Evolutionary conservation across 2,329 filamentous ascomycete genomes (phyloP).

Genomic region (Fusarium anguioides): DNA sequence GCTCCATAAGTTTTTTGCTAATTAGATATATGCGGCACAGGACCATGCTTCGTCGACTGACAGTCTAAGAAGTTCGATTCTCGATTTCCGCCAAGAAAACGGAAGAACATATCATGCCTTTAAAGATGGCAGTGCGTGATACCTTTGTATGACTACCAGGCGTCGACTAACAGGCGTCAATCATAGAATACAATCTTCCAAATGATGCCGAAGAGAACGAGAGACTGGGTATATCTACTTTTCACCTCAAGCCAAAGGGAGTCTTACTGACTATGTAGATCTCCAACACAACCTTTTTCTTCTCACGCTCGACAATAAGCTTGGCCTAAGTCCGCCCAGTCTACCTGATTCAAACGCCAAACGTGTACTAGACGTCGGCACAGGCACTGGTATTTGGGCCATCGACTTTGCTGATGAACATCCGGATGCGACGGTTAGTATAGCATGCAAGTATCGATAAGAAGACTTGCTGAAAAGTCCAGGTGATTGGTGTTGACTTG

Average conservation of each 20-base stretch:
- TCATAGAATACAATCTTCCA: conserved; percentile 16
- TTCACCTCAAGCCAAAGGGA: accelerated
- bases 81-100: conserved; percentile 14
- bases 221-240: background rate
- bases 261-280: background rate
- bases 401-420: conserved; percentile 25
- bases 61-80: conserved; percentile 20
- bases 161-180: background rate
- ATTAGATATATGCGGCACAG: background rate
- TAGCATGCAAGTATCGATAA: accelerated
- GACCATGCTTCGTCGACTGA: conserved; percentile 17
- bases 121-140: conserved; percentile 12
- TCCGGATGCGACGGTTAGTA: background rate
- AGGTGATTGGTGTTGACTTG: conserved; percentile 23
- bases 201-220: conserved; percentile 19
- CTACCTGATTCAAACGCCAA: background rate
- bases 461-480: background rate
- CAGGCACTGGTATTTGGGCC: conserved; percentile 20
- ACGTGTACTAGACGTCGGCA: conserved; percentile 23
- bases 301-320: conserved; percentile 15
- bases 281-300: conserved; percentile 21
- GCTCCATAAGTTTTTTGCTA: no score
- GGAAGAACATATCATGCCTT: conserved; percentile 25
- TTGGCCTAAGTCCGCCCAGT: conserved; percentile 13
- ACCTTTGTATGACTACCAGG: accelerated